Base-by-base conservation (phyloP, 768 basidiomycete species). In the Podaxis pistillaris region DNA sequence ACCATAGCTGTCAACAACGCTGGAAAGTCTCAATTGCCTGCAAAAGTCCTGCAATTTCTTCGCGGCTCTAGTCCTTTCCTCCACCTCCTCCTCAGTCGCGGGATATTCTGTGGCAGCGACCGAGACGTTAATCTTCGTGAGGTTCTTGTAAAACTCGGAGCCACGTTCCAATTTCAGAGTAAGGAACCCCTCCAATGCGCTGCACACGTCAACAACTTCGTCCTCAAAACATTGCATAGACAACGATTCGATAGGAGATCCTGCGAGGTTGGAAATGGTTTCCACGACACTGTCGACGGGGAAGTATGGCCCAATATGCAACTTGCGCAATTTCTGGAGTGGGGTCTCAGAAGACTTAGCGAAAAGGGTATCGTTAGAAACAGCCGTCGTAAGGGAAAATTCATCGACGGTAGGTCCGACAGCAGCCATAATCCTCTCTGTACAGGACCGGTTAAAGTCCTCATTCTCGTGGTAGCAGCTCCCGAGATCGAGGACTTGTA, bases 291-390 rank as follows among this genome's bases (percentile, higher is more conserved):
- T 79, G 68, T 86, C 83, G 41, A 85, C 77, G 28, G 86, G 84
- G 77, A 87, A 84, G 73, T 82, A 85, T 0, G 85, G 85, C 1
- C 82, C 78, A 70, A 86, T 84, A 70, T 85, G 84, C 4, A 88
- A 73, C 63, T 79, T 82, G 59, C 82, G 81, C 47, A 87, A 79
- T 58, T 78, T 75, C 33, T 73, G 78, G 55, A 85, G 76, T 17
- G 83, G 83, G 11, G 81, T 82, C 37, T 69, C 74, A 30, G 71
- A 69, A 17, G 77, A 73, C 63, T 80, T 78, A 36, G 81, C 75
- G 68, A 82, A 80, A 33, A 74, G 70, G 37, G 44, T 60, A 52
- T 76, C 70, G 67, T 76, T 74, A 38, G 78, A 78, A 8, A 81
- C 76, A 52, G 79, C 76, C 65, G 76, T 83, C 33, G 76, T 79